A percentile compares a stretch with the other conserved stretches of the same genome.
Evolutionary conservation across 2,329 filamentous ascomycete species (phyloP).

Genomic region (Fusarium fujikuroi): DNA sequence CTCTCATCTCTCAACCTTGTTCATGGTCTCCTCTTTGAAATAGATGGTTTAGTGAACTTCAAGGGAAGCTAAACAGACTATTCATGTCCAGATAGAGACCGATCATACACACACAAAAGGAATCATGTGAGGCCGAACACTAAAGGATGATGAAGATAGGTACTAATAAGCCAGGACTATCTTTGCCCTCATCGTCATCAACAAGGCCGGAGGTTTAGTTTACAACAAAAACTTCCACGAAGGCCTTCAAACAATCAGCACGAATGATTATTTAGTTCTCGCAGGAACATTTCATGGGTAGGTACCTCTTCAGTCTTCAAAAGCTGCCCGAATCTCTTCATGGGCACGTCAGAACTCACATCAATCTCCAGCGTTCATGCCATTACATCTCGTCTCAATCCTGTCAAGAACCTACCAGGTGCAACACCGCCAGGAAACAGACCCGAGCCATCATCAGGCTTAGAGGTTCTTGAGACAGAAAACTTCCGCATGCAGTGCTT

Average conservation of each 20-base stretch:
- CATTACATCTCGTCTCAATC: slow-evolving; percentile 72
- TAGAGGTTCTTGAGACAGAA: slow-evolving; percentile 93
- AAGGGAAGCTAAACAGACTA: slow-evolving; percentile 20
- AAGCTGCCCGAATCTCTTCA: slow-evolving; percentile 1
- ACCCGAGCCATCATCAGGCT: slow-evolving; percentile 76
- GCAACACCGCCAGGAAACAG: slow-evolving; percentile 57
- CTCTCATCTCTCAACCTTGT: slow-evolving; percentile 30
- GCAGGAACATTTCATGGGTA: slow-evolving; percentile 98
- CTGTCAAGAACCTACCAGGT: slow-evolving; percentile 56
- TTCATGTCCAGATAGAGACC: slow-evolving; percentile 8
- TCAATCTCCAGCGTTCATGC: slow-evolving; percentile 68
- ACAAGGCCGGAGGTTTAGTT: slow-evolving; percentile 96
- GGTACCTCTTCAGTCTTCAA: slow-evolving; percentile 3
- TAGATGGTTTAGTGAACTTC: slow-evolving; percentile 40
- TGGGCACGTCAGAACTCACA: slow-evolving; percentile 14
- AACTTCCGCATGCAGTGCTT: slow-evolving; percentile 97
- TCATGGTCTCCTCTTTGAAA: slow-evolving; percentile 34
- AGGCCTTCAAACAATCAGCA: slow-evolving; percentile 85
- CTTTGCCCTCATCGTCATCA: slow-evolving; percentile 96
- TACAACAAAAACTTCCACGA: slow-evolving; percentile 96
- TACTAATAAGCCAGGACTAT: slow-evolving; percentile 74
- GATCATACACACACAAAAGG: slow-evolving; percentile 8
- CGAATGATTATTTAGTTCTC: slow-evolving; percentile 96
- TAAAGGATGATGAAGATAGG: background rate
- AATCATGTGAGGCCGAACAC: slow-evolving; percentile 30